Evolutionary conservation across 805 yeast species (phyloP).

Genomic region (Suhomyces kilbournensis): DNA sequence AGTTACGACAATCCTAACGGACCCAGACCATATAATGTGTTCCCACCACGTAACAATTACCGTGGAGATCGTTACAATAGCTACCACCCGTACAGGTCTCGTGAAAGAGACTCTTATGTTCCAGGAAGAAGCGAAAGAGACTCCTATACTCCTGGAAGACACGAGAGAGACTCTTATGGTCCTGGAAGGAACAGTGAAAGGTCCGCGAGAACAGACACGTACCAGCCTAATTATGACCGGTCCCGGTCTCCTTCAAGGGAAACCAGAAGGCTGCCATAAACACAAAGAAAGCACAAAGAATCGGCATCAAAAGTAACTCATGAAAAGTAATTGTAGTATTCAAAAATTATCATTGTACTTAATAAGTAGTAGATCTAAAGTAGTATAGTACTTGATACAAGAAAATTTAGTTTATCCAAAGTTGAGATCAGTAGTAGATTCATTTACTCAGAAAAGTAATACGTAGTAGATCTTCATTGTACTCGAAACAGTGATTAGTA

Average conservation of each 20-base stretch:
- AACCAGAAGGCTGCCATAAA: neutral
- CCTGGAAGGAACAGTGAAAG: constrained; percentile 5
- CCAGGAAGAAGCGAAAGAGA: constrained; percentile 11
- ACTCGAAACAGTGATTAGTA: too few species aligned
- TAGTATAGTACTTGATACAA: too few species aligned
- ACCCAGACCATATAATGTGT: constrained; percentile 12
- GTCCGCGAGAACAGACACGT: constrained; percentile 10
- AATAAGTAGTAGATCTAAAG: neutral
- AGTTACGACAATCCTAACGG: constrained; percentile 6
- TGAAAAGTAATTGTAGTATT: too few species aligned
- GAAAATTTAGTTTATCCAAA: too few species aligned
- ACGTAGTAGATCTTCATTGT: too few species aligned
- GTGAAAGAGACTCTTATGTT: constrained; percentile 11
- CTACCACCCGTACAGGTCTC: neutral
- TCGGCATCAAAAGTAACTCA: neutral
- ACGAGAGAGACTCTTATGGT: constrained; percentile 10
- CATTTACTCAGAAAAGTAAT: too few species aligned
- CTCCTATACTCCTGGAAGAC: constrained; percentile 2
- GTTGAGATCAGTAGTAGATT: too few species aligned
- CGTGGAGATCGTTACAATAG: neutral
- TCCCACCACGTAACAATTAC: constrained; percentile 6
- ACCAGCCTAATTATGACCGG: constrained; percentile 7
- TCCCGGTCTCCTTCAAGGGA: neutral
- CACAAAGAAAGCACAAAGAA: too few species aligned
- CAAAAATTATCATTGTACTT: neutral